Base-by-base conservation (phyloP, 1,284 basidiomycete species). In the Athelia sp. region DNA sequence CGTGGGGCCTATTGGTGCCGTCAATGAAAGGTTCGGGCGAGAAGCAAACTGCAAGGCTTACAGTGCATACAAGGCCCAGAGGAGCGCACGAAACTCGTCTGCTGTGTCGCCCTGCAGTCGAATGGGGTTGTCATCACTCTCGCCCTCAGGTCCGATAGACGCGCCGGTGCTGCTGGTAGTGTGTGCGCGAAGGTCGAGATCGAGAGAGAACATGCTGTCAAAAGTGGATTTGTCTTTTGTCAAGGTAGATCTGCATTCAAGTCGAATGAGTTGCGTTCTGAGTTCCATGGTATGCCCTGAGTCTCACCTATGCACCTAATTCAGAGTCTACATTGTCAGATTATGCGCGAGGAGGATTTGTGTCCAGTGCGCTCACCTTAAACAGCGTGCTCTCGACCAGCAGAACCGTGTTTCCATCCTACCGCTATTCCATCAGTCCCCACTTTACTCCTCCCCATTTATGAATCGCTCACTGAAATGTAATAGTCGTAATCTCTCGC, bases 191-290 rank as follows among this genome's bases (percentile, higher is more conserved):
- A 40, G 19, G 19, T 40, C 36, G n/a, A 23, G 43, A 45, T 73
- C 72, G 18, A 78, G 59, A 24, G 66, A 68, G 63, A 79, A 79
- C 76, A 79, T 78, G 56, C 70, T 64, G 55, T 76, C 69, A 51
- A 79, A 79, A 14, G 73, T 72, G 24, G 77, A 78, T 23, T 70
- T 70, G 50, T 79, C 78, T 53, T 75, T 75, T 17, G 69, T 66
- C 26, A 79, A 59, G 48, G 73, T 66, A n/a, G 73, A 77, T 43
- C 72, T 66, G 52, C 79, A 77, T 9, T 23, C 19, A 11, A 6
- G 23, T 79, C 74, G 77, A 78, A 29, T 23, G 46, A 38, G 42
- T 57, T 47, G 53, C 51, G 34, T 42, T 52, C 45, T 40, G 23
- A 48, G 42, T 40, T 47, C 40, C 31, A 49, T 34, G n/a, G 32